These are phyloP conservation scores for Arachis stenosperma DNA, from an alignment of 306 rosid genomes.

Conservation along the genomic window DNA sequence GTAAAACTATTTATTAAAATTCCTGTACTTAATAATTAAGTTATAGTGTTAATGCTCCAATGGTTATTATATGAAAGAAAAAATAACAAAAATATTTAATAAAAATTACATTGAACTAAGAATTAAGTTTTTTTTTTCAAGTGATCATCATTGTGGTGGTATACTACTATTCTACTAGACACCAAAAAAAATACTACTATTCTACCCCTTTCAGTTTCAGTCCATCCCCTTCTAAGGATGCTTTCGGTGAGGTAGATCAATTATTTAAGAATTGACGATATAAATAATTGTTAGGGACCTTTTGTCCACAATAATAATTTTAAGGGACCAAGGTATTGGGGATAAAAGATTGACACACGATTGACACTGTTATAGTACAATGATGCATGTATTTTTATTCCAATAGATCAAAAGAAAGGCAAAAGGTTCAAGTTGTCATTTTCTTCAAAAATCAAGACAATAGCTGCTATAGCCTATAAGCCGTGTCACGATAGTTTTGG, in stretches of 20 bases:
- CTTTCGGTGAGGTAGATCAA: slow-evolving; percentile 34
- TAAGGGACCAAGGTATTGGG: neutral
- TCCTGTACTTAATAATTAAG: no score
- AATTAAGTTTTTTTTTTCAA: no score
- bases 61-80: no score
- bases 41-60: no score
- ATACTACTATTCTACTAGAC: no score
- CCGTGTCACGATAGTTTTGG: no score
- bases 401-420: neutral
- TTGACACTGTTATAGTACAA: neutral
- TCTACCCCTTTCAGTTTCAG: slow-evolving; percentile 9
- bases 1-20: no score
- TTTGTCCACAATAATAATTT: no score
- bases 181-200: neutral
- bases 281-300: neutral
- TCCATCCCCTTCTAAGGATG: slow-evolving; percentile 6
- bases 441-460: neutral
- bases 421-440: neutral
- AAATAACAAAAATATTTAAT: no score
- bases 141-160: no score
- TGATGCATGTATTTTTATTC: neutral
- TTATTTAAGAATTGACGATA: slow-evolving; percentile 14
- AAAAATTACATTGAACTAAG: no score
- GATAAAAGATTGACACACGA: neutral
- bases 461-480: neutral